These are phyloP conservation scores for Citeromyces matritensis DNA, from an alignment of 805 yeast species.

Conservation along the genomic window DNA sequence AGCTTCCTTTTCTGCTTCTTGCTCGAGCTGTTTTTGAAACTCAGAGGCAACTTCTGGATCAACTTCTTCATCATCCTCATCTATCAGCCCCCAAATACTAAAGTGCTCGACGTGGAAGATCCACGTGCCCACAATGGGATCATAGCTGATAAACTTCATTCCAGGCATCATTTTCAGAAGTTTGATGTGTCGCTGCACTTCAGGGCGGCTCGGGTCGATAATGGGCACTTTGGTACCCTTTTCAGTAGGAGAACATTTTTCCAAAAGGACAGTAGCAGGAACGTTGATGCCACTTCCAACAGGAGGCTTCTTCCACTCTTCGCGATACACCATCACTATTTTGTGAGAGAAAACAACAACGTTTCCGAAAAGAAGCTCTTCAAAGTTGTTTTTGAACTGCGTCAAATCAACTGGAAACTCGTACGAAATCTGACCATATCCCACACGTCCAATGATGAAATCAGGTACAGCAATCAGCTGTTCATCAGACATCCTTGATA, in stretches of 20 bases:
- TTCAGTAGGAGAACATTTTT: conserved; percentile 37
- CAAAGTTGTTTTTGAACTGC: conserved; percentile 25
- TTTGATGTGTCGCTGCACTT: conserved; percentile 30
- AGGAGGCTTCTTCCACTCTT: conserved; percentile 34
- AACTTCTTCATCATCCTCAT: conserved; percentile 43
- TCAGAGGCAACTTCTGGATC: conserved; percentile 27
- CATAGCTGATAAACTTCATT: conserved; percentile 70
- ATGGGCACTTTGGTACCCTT: conserved; percentile 9
- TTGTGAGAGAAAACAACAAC: conserved; percentile 28
- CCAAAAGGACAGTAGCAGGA: conserved; percentile 60
- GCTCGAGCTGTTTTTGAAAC: conserved; percentile 12
- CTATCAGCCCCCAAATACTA: conserved; percentile 84
- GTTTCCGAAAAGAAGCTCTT: conserved; percentile 19
- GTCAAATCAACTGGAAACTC: conserved; percentile 56
- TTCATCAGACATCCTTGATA: conserved; percentile 24
- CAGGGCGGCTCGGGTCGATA: conserved; percentile 18
- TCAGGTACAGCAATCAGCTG: conserved; percentile 41
- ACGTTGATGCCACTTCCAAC: conserved; percentile 60
- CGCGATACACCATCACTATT: conserved; percentile 50
- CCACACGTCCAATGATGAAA: conserved; percentile 55
- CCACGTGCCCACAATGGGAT: conserved; percentile 63
- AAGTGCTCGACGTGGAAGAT: conserved; percentile 80
- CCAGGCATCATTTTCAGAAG: conserved; percentile 41
- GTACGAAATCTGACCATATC: conserved; percentile 55
- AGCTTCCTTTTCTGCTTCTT: conserved; percentile 8